A percentile compares a stretch with the other conserved stretches of the same genome.
phyloP scores from a whole-genome alignment of 208 protist species.

The Vickermania spadyakhi region DNA sequence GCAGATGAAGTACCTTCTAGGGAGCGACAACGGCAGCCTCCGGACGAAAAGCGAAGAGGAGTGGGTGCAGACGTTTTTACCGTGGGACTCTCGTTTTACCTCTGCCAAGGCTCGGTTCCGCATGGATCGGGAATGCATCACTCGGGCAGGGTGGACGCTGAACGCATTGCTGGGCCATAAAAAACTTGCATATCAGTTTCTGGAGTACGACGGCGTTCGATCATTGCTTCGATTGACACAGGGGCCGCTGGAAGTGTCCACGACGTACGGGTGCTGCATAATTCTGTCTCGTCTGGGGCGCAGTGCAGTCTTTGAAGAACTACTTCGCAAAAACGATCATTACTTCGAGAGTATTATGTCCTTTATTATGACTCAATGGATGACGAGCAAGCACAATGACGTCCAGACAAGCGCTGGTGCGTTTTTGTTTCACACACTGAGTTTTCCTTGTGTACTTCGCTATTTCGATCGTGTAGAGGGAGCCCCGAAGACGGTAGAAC shows the following conservation, averaged over 20 bases:
- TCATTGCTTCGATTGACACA: conserved; percentile 41
- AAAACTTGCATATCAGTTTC: conserved; percentile 68
- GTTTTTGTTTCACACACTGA: conserved; percentile 71
- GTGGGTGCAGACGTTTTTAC: conserved; percentile 15
- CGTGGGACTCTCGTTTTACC: conserved; percentile 19
- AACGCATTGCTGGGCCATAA: conserved; percentile 69
- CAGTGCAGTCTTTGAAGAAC: conserved; percentile 57
- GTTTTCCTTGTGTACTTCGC: conserved; percentile 64
- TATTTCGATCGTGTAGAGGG: conserved; percentile 60
- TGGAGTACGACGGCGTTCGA: conserved; percentile 46
- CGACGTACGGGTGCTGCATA: conserved; percentile 55
- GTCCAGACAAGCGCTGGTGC: conserved; percentile 61
- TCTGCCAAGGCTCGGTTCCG: conserved; percentile 18
- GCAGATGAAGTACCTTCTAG: not conserved
- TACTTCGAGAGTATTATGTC: conserved; percentile 66
- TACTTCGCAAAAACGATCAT: conserved; percentile 45
- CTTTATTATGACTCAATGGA: conserved; percentile 63
- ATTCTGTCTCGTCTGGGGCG: conserved; percentile 60
- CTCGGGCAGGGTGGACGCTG: conserved; percentile 56
- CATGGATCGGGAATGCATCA: conserved; percentile 41
- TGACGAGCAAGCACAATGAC: conserved; percentile 33
- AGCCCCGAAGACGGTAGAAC: conserved; percentile 31
- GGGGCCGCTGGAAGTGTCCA: conserved; percentile 26
- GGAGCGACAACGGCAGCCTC: not conserved
- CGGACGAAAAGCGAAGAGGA: conserved; percentile 18